Percentiles rank a stretch among this genome's conserved stretches.
Evolutionary conservation across 371 early-diverging fungal species (phyloP).

Genomic region (Mucor lusitanicus): DNA sequence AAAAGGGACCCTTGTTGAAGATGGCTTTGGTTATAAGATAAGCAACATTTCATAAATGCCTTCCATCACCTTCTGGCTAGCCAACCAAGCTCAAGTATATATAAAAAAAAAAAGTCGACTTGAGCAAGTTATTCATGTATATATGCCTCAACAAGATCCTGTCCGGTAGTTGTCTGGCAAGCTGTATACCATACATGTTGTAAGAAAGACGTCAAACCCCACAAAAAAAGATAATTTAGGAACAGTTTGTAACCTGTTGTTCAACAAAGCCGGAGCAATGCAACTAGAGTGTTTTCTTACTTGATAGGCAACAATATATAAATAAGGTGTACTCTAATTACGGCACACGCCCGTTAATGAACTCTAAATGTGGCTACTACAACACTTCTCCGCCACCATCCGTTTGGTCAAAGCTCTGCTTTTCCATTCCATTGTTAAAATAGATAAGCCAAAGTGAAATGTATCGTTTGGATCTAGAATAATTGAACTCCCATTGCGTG

Average conservation of each 20-base stretch:
- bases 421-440: background rate
- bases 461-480: background rate
- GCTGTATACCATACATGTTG: background rate
- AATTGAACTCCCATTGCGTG: background rate
- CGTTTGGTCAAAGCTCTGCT: background rate
- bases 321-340: background rate
- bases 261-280: background rate
- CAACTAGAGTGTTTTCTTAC: background rate
- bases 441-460: background rate
- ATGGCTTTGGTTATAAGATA: background rate
- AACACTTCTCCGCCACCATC: background rate
- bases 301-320: background rate
- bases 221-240: background rate
- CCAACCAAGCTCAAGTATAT: background rate
- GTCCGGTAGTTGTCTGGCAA: background rate
- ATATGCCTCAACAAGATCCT: background rate
- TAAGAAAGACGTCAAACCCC: slow-evolving; percentile 2
- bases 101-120: background rate
- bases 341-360: background rate
- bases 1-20: background rate
- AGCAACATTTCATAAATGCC: background rate
- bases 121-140: background rate
- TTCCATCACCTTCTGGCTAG: background rate
- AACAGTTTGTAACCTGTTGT: background rate
- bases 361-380: background rate